Base-by-base conservation (phyloP, 768 basidiomycete genomes). In the Scleroderma bovista region DNA sequence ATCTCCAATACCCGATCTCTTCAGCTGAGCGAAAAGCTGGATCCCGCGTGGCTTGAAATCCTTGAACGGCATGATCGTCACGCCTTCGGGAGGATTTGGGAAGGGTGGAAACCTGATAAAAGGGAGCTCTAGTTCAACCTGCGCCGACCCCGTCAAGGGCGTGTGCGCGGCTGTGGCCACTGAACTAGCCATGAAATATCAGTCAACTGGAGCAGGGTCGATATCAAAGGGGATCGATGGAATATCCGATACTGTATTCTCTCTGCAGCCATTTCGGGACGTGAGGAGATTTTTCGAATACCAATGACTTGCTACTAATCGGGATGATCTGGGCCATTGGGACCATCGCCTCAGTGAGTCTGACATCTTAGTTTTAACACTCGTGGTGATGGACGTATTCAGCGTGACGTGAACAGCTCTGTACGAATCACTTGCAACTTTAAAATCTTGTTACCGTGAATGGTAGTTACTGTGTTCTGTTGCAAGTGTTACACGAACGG, bases 41-140 rank as follows among this genome's bases (percentile, higher is more conserved):
- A 86, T 83, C 8, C 84, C 85, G 40, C 61, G 59, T 6, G 82
- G 77, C 56, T 72, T 72, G 69, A 83, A 86, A 13, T 71, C 57
- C 33, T 67, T 72, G 74, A 83, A 86, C 0, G 82, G 70, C 52
- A 76, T 67, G 60, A 86, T 75, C 1, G 61, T 60, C 22, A 73
- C 74, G 37, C 76, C 78, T 0, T 65, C 53, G 0, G 77, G 78
- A 19, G 68, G 63, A 17, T 50, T 20, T 16, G 79, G 77, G 54
- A 79, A 80, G 2, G 78, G 79, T 2, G 71, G 80, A 57, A 73
- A 78, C 36, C 53, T 71, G 54, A 68, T 4, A 40, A 63, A 54
- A 20, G 54, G 57, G 1, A 24, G 49, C 1, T 63, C 63, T 1
- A 24, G 46, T 1, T 67, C 63, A 6, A n/a, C 46, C 13, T 47